Base-by-base conservation (phyloP, 371 early-diverging fungal genomes). In the Basidiobolus heterosporus region DNA sequence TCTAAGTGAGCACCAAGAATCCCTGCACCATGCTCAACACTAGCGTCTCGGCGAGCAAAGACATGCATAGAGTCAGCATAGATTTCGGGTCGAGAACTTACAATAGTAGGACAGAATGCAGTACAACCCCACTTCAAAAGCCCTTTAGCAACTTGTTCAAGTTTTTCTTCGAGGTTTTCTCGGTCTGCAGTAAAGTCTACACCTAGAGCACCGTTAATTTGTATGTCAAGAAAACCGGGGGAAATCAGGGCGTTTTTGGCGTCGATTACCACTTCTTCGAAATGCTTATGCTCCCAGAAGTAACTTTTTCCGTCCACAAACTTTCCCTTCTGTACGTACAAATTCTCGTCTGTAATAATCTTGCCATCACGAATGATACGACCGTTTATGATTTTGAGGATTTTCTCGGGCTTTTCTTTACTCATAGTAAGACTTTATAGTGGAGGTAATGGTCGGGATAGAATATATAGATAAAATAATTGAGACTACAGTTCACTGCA, bases 171-270 rank as follows among this genome's bases (percentile, higher is more conserved):
- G 21, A 62, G 49, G 7, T 60, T 67, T 14, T 65, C 67, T 16
- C 53, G 43, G 36, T 75, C 73, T 19, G 72, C 75, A 23, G 87
- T 77, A 61, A 88, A 88, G 59, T 88, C 89, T 43, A 81, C 77
- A 16, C 89, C 87, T 55, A 81, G 84, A 3, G 80, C 83, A 42
- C 88, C 69, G 30, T 88, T 88, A 47, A 88, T 77, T 58, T 88
- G 87, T 8, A 82, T 60, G 50, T 88, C 88, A 30, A 88, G 74
- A 47, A 74, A 88, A 5, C 88, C 88, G 18, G 88, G 85, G 3
- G 70, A 79, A 18, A 88, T 71, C 6, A 88, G 58, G 23, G 72
- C 50, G 43, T 81, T 79, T 38, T 75, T 58, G 36, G 82, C 82
- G 62, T 88, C 83, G 49, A 88, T 74, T 40, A 78, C 70, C 17